Evolutionary conservation across 202 grass and related monocot genomes (phyloP).

Genomic region (Sporobolus alterniflorus): DNA sequence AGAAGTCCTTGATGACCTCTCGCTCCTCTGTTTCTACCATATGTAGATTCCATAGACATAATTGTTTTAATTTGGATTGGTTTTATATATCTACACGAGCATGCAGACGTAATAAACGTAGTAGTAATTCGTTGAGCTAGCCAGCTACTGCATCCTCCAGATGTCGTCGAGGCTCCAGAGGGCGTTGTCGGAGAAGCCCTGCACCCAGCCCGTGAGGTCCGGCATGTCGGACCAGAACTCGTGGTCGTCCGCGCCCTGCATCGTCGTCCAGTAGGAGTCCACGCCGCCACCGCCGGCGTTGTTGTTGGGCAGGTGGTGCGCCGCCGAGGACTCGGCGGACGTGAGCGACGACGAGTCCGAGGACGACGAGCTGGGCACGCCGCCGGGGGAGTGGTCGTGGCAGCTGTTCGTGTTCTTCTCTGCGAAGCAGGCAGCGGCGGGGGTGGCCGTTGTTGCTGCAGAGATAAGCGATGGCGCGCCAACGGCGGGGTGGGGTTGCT

Average conservation of each 20-base stretch:
- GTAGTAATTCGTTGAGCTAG: background rate
- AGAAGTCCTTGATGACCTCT: too few relatives aligned
- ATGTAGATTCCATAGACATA: too few relatives aligned
- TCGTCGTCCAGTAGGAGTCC: background rate
- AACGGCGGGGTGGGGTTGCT: background rate
- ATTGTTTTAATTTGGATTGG: too few relatives aligned
- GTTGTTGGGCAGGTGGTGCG: background rate
- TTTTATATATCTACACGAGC: too few relatives aligned
- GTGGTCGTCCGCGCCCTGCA: background rate
- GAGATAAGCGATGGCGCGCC: background rate
- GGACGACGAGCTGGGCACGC: constrained; percentile 14
- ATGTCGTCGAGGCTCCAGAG: constrained; percentile 67
- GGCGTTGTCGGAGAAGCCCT: constrained; percentile 34
- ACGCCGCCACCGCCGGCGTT: background rate
- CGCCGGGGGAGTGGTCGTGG: background rate
- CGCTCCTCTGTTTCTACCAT: too few relatives aligned
- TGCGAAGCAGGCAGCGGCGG: background rate
- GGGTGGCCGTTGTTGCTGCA: background rate
- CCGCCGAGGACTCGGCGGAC: background rate
- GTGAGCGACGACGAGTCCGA: constrained; percentile 28
- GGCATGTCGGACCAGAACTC: constrained; percentile 42
- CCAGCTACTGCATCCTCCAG: constrained; percentile 37
- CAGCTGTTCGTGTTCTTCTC: background rate
- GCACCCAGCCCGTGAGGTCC: constrained; percentile 46
- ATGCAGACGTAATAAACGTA: too few relatives aligned